Conservation (phyloP, 352 stramenopile species). For the Globisporangium nunn region DNA sequence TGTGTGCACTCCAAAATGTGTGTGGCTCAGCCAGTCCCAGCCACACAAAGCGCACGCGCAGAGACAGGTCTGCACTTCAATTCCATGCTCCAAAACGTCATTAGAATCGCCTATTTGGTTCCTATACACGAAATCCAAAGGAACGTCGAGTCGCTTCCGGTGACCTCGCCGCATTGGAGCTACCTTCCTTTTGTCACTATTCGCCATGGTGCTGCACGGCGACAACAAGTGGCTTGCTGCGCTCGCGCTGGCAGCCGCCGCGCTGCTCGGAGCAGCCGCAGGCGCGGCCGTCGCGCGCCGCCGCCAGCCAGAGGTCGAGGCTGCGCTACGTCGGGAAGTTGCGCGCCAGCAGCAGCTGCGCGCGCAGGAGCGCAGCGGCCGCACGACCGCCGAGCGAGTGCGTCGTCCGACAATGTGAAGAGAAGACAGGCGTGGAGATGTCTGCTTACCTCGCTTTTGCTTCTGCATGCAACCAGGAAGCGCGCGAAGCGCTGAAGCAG, state of each 20-base stretch:
- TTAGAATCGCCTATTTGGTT: too few species aligned
- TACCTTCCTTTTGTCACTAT: too few species aligned
- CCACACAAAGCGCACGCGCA: too few species aligned
- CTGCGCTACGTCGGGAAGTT: slow-evolving; percentile 49
- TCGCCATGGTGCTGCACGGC: not conserved
- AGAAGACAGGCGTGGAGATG: too few species aligned
- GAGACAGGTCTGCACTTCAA: not conserved
- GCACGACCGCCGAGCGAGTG: slow-evolving; percentile 61
- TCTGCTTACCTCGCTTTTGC: too few species aligned
- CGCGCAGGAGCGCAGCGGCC: slow-evolving; percentile 59
- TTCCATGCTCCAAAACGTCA: not conserved
- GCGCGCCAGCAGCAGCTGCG: slow-evolving; percentile 64
- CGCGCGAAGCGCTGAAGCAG: slow-evolving; percentile 52
- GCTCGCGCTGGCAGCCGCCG: slow-evolving; percentile 6
- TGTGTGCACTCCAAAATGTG: too few species aligned
- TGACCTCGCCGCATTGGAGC: too few species aligned
- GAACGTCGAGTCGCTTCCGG: not conserved
- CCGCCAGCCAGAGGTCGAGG: not conserved
- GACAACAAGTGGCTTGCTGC: not conserved
- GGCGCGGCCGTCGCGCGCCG: not conserved
- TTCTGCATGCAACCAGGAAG: slow-evolving; percentile 20
- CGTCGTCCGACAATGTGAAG: not conserved
- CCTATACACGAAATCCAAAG: not conserved
- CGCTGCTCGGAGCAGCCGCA: slow-evolving; percentile 27
- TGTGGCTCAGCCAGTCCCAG: too few species aligned